Evolutionary conservation across 768 basidiomycete genomes (phyloP), one percentile per base, ranked within the genome.

Genomic region (Chiua virens): DNA sequence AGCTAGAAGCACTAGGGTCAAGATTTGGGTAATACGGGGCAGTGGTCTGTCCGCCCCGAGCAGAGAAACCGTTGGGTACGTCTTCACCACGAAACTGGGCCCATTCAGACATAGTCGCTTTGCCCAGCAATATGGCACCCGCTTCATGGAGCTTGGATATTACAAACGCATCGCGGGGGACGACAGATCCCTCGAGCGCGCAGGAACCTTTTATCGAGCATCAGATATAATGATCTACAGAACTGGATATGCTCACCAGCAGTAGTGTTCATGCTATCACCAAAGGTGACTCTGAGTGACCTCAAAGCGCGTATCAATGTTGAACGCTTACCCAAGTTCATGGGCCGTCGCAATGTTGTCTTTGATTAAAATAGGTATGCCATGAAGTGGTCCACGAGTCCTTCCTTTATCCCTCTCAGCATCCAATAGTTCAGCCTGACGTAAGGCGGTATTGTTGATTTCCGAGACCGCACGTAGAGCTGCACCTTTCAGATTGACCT

Each of bases 401-500:
- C 38, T 79, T 68, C 53, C 76, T 13, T 76, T 18, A 80, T 69
- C 11, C 79, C 83, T 30, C 72, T 75, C 1, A 75, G 78, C 40
- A 43, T 84, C 83, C 20, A 82, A 65, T 0, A 64, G 70, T 2
- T 75, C 79, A 13, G 85, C 85, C 55, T 78, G 73, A 14, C 47
- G 57, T 10, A 86, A 68, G 3, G 83, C 83, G 8, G 72, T 74
- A 0, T 79, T 74, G 42, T 82, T 87, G 1, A 70, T 68, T 49
- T 87, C 86, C 14, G 85, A 67, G 5, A 87, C 75, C 1, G 84
- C 84, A 10, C 75, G 79, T 9, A 87, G 66, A 39, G 66, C 66
- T 11, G 83, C 79, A 2, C 84, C 83, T 50, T 80, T 70, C 17
- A 78, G 57, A 57, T 87, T 86, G n/a, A 87, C 85, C 59, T 87